Percentiles rank a stretch among this genome's conserved stretches.
Conservation (phyloP, 805 yeast species). For the Cyberlindnera maclurae region DNA sequence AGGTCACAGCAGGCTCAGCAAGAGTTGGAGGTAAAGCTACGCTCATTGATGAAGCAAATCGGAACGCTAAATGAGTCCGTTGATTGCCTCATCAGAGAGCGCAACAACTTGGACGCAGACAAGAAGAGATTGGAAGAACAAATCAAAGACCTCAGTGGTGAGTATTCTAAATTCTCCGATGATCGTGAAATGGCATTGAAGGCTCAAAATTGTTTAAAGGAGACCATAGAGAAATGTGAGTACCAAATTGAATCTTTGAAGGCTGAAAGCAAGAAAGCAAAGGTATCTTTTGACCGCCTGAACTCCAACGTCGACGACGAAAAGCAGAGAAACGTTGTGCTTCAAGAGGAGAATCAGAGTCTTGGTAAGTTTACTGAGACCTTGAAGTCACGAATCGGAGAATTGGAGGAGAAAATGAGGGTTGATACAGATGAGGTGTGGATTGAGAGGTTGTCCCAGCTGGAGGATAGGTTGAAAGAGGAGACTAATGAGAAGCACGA, state of each 20-base stretch:
- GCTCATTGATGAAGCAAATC: conserved; percentile 45
- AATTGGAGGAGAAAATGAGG: conserved; percentile 41
- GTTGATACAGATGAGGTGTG: conserved; percentile 50
- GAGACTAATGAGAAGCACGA: conserved; percentile 44
- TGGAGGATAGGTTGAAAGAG: conserved; percentile 43
- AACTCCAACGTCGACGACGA: conserved; percentile 27
- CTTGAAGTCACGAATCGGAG: conserved; percentile 37
- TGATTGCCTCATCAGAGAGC: conserved; percentile 53
- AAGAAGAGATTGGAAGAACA: conserved; percentile 40
- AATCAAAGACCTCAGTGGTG: conserved; percentile 33
- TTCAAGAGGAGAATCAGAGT: conserved; percentile 62
- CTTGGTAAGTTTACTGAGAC: conserved; percentile 48
- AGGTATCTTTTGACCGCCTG: conserved; percentile 20
- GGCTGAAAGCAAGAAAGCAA: conserved; percentile 21
- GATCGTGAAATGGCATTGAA: conserved; percentile 22
- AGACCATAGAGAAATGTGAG: conserved; percentile 22
- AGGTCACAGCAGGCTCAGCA: conserved; percentile 33
- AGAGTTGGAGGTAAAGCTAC: conserved; percentile 38
- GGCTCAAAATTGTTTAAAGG: conserved; percentile 14
- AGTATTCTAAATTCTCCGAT: conserved; percentile 31
- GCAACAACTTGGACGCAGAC: conserved; percentile 50
- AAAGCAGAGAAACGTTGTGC: conserved; percentile 47
- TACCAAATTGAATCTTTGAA: conserved; percentile 26
- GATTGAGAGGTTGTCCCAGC: conserved; percentile 45
- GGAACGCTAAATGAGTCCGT: conserved; percentile 50